phyloP scores from a whole-genome alignment of 2,329 filamentous ascomycete species.

The Claviceps cyperi region DNA sequence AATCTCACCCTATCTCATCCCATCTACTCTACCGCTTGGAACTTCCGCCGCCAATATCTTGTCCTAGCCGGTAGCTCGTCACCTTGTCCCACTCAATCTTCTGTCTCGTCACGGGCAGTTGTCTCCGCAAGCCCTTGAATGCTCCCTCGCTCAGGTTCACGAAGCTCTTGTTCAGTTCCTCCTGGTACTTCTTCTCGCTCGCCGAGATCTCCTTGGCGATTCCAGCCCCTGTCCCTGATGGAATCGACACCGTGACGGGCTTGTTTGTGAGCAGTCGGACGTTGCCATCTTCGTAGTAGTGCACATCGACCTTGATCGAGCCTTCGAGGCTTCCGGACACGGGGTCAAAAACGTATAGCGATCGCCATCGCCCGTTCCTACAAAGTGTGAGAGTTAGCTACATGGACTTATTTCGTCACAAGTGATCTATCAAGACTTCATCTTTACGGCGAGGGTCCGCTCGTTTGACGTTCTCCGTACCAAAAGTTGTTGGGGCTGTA shows the following conservation, averaged over 20 bases:
- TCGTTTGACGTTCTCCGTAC: slow-evolving; percentile 26
- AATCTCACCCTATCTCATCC: background rate
- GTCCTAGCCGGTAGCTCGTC: slow-evolving; percentile 73
- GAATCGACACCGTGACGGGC: slow-evolving; percentile 46
- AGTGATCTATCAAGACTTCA: background rate
- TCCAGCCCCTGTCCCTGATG: slow-evolving; percentile 48
- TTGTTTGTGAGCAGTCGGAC: slow-evolving; percentile 88
- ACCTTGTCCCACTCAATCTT: slow-evolving; percentile 99
- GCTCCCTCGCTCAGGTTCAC: slow-evolving; percentile 78
- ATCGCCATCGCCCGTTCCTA: slow-evolving; percentile 94
- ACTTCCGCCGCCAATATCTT: slow-evolving; percentile 61
- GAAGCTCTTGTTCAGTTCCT: slow-evolving; percentile 87
- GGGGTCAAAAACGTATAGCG: slow-evolving; percentile 66
- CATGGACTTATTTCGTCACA: background rate
- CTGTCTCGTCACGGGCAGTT: slow-evolving; percentile 90
- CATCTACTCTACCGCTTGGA: slow-evolving; percentile 29
- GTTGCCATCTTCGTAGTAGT: slow-evolving; percentile 99
- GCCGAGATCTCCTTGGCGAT: slow-evolving; percentile 65
- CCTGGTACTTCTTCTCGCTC: slow-evolving; percentile 85
- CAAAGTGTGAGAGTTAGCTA: background rate
- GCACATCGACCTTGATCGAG: slow-evolving; percentile 81
- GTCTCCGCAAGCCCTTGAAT: slow-evolving; percentile 84
- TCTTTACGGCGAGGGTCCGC: too few species aligned
- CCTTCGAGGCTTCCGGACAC: slow-evolving; percentile 56
- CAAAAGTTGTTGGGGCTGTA: slow-evolving; percentile 98